phyloP scores from a whole-genome alignment of 768 basidiomycete species.

The Boletus insuetus region DNA sequence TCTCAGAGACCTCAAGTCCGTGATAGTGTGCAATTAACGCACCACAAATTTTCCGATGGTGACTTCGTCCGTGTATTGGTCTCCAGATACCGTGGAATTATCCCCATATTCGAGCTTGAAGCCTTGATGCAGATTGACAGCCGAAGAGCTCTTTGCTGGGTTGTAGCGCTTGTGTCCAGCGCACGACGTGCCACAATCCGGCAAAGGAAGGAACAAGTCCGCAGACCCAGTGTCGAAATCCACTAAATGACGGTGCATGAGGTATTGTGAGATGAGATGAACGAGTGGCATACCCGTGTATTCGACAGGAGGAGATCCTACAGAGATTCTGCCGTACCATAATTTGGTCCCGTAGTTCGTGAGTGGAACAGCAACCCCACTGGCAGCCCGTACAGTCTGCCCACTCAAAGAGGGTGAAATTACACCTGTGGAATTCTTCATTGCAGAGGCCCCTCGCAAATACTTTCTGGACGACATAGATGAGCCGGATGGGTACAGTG shows the following conservation, averaged over 20 bases:
- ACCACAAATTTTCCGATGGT: constrained; percentile 33
- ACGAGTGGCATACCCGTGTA: constrained; percentile 14
- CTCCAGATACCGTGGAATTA: constrained; percentile 38
- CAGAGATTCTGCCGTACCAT: constrained; percentile 27
- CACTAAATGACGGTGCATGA: constrained; percentile 9
- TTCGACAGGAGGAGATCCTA: constrained; percentile 23
- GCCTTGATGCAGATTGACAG: constrained; percentile 15
- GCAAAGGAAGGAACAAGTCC: constrained; percentile 33
- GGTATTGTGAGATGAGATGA: neutral
- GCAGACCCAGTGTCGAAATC: constrained; percentile 38
- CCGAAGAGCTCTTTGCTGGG: constrained; percentile 32
- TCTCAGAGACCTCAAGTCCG: neutral
- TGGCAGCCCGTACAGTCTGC: constrained; percentile 1
- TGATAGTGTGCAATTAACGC: neutral
- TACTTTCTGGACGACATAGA: constrained; percentile 17
- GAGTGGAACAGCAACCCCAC: constrained; percentile 7
- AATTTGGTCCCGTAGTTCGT: constrained; percentile 6
- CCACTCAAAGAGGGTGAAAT: neutral
- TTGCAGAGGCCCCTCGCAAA: constrained; percentile 8
- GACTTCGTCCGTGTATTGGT: constrained; percentile 40
- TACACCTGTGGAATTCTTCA: constrained; percentile 1
- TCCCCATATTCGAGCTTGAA: constrained; percentile 45
- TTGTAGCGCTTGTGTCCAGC: constrained; percentile 35
- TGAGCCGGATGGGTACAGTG: neutral
- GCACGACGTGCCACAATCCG: constrained; percentile 30